These are phyloP conservation scores for Diaporthe helianthi DNA, from an alignment of 2,329 filamentous ascomycete species.

Conservation along the genomic window DNA sequence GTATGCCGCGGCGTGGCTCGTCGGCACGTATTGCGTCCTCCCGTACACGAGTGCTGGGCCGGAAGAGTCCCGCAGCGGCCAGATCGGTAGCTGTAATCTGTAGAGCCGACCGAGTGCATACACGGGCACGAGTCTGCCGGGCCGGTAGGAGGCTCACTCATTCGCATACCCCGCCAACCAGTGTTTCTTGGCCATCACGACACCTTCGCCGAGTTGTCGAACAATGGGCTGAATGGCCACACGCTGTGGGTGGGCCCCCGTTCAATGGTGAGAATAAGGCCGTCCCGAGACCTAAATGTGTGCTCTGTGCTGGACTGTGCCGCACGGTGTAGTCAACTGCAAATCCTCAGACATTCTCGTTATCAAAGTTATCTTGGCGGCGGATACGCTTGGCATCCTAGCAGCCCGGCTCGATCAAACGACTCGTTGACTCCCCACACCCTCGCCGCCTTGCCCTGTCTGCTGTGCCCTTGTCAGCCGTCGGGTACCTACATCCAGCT, in stretches of 20 bases:
- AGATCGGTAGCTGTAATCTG: not conserved
- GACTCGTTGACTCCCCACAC: constrained; percentile 5
- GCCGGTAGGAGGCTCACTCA: not conserved
- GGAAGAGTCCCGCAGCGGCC: not conserved
- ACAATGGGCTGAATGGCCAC: no score
- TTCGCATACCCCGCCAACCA: not conserved
- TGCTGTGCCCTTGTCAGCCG: constrained; percentile 26
- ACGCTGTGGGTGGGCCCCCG: no score
- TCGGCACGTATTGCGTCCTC: not conserved
- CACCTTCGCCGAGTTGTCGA: no score
- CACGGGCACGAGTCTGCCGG: not conserved
- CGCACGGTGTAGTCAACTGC: not conserved
- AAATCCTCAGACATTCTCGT: not conserved
- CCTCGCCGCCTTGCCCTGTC: not conserved
- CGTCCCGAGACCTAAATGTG: not conserved
- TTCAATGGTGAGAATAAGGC: not conserved
- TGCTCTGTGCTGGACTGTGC: not conserved
- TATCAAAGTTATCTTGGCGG: constrained; percentile 15
- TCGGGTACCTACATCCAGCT: constrained; percentile 18
- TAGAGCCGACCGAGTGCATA: not conserved
- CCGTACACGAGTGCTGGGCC: not conserved
- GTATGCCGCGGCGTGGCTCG: not conserved
- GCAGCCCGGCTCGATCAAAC: not conserved
- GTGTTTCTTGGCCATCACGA: not conserved
- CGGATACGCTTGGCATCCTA: constrained; percentile 7